Percentiles rank a stretch among this genome's conserved stretches.
phyloP scores from a whole-genome alignment of 75 land plant genomes.

The Picea sitchensis region DNA sequence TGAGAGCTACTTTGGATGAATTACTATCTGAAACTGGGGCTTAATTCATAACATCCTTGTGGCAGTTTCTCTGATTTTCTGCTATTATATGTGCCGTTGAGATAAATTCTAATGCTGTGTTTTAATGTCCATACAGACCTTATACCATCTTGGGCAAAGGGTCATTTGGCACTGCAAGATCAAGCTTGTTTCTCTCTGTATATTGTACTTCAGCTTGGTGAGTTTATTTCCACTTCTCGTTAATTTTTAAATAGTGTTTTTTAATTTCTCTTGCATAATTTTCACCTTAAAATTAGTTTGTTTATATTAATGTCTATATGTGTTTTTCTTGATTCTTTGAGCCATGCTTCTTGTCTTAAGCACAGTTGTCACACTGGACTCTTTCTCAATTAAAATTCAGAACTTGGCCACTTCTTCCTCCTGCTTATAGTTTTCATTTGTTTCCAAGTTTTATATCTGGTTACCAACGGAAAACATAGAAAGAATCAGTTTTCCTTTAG shows the following conservation, averaged over 20 bases:
- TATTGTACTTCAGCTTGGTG: slow-evolving; percentile 93
- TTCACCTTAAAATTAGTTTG: not conserved
- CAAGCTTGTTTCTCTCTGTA: slow-evolving; percentile 82
- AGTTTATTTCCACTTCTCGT: slow-evolving; percentile 12
- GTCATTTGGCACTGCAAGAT: slow-evolving; percentile 78
- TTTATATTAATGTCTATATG: not conserved
- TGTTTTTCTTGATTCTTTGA: not conserved
- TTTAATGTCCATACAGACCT: slow-evolving; percentile 52
- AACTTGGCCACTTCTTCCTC: not conserved
- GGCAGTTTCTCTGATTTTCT: not conserved
- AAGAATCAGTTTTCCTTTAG: too few species aligned
- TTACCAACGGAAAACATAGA: too few species aligned
- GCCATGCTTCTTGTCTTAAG: not conserved
- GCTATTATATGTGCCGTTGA: not conserved
- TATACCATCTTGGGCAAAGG: slow-evolving; percentile 59
- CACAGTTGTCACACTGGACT: not conserved
- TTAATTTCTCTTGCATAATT: not conserved
- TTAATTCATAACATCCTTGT: not conserved
- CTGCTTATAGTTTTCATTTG: not conserved
- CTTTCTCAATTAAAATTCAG: not conserved
- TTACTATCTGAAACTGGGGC: too few species aligned
- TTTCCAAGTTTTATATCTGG: not conserved
- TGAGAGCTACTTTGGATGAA: not conserved
- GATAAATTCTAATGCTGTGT: not conserved
- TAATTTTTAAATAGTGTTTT: not conserved